Evolutionary conservation across 164 flowering plant genomes (phyloP), one percentile per base, ranked within the genome.

Genomic region (Umbellularia californica): DNA sequence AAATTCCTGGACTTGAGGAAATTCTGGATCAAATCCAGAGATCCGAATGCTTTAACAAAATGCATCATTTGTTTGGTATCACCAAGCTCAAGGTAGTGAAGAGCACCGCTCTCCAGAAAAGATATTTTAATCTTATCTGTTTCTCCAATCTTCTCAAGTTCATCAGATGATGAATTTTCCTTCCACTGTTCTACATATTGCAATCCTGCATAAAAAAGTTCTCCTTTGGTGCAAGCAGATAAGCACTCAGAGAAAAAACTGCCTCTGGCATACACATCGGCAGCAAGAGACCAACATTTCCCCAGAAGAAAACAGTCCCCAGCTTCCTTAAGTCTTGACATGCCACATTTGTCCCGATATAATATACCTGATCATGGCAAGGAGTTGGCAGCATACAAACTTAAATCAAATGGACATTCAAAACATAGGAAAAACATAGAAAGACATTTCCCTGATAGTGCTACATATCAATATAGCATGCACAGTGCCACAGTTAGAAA

Each of bases 291-390:
- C 80, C 81, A 85, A 60, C 83, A 74, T 71, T 73, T 74, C 4
- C 85, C 90, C 20, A 77, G 66, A 68, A 69, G 51, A 78, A 85
- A 88, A 73, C 92, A 88, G 52, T 87, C 85, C 50, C 85, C 91
- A 28, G 90, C 90, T 72, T 80, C 84, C 69, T 83, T 81, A 7
- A 86, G 78, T 73, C 78, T 83, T 25, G 79, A 64, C 14, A 72
- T 84, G 23, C 88, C 87, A 76, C 85, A 87, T 72, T 80, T 81
- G 65, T 87, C 88, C 81, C 71, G 47, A 82, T 79, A 87, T 69
- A 84, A 69, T 25, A 2, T 71, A 30, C 86, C 89, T 88, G 82
- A 14, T 15, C 19, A 55, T 55, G 13, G 12, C 17, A 55, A 20
- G 6, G 13, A 55, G n/a, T 15, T 55, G n/a, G 60, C 2, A 20